Percentiles rank a stretch among this genome's conserved stretches.
Evolutionary conservation across 1,284 basidiomycete species (phyloP).

Genomic region (Psilocybe mexicana): DNA sequence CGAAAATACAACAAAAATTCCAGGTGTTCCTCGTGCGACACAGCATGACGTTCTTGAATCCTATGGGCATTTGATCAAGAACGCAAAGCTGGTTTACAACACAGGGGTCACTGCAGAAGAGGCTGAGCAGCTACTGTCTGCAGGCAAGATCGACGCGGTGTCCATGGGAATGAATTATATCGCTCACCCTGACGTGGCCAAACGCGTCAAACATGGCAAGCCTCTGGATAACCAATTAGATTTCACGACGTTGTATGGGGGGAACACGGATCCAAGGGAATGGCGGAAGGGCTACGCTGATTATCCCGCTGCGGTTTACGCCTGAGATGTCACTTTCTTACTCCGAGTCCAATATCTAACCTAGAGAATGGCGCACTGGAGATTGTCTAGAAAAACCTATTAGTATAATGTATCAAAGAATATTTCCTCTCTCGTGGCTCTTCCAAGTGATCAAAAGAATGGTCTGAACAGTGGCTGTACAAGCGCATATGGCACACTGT

Average conservation of each 20-base stretch:
- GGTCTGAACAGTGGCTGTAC: no score
- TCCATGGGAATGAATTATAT: conserved; percentile 35
- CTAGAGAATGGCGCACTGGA: no score
- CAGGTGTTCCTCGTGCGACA: conserved; percentile 30
- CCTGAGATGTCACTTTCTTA: neutral
- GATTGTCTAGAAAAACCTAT: no score
- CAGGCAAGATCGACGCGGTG: conserved; percentile 33
- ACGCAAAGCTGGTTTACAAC: conserved; percentile 35
- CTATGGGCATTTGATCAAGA: conserved; percentile 37
- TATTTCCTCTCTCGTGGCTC: no score
- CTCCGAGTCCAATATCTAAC: no score
- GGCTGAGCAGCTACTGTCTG: conserved; percentile 30
- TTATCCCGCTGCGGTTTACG: conserved; percentile 26
- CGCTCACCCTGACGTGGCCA: conserved; percentile 36
- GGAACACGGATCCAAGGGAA: conserved; percentile 22
- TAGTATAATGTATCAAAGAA: no score
- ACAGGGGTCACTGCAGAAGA: conserved; percentile 34
- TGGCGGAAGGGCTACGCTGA: conserved; percentile 35
- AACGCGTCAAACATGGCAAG: conserved; percentile 34
- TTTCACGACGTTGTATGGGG: conserved; percentile 25
- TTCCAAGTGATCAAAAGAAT: no score
- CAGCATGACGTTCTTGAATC: conserved; percentile 34
- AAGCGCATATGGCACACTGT: no score
- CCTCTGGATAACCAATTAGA: conserved; percentile 33
- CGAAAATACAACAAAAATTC: neutral